Percentiles rank a stretch among this genome's conserved stretches.
Evolutionary conservation across 768 basidiomycete genomes (phyloP).

Genomic region (Tricholoma flavovirens): DNA sequence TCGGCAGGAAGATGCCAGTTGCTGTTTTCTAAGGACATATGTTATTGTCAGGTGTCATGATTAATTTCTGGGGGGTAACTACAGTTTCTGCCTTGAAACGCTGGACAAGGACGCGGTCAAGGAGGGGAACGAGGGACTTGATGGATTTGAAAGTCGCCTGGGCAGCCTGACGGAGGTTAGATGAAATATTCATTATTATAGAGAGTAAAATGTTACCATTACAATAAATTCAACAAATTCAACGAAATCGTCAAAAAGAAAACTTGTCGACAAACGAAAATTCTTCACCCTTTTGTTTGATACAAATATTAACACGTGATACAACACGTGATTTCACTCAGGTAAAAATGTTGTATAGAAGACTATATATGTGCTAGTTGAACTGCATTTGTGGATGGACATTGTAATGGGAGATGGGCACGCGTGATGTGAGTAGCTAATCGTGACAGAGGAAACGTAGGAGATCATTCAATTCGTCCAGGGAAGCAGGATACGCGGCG

Average conservation of each 20-base stretch:
- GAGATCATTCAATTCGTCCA: background rate
- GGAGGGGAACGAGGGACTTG: conserved; percentile 81
- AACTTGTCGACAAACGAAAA: no score
- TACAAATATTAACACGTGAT: background rate
- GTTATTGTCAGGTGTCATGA: background rate
- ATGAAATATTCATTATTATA: background rate
- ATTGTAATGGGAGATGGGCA: background rate
- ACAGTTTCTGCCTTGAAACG: conserved; percentile 96
- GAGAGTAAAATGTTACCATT: background rate
- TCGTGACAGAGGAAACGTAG: background rate
- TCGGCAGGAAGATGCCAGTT: conserved; percentile 91
- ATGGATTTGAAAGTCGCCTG: conserved; percentile 96
- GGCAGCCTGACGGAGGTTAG: conserved; percentile 47
- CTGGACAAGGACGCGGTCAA: conserved; percentile 97
- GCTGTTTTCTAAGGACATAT: conserved; percentile 81
- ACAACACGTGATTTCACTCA: no score
- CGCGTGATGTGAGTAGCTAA: background rate
- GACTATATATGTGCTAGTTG: background rate
- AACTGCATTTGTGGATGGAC: background rate
- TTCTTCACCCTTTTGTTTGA: no score
- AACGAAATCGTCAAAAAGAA: no score
- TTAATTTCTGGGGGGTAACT: conserved; percentile 2
- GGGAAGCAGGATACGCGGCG: background rate
- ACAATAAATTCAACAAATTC: no score
- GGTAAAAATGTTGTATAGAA: background rate